Base-by-base conservation (phyloP, 2,329 filamentous ascomycete genomes). In the Ceratocystis huliohia region DNA sequence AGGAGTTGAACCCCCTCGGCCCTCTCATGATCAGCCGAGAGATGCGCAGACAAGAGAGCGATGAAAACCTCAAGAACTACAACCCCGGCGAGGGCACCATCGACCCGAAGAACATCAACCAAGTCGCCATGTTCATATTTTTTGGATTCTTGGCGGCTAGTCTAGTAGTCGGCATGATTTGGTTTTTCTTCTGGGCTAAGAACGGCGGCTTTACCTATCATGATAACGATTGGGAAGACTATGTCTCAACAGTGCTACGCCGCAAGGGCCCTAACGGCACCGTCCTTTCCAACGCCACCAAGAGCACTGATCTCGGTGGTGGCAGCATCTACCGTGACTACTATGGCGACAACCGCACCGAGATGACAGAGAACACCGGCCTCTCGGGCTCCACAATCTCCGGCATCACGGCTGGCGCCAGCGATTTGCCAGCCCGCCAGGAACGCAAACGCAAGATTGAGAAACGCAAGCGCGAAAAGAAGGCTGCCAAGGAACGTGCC, bases 111-210 rank as follows among this genome's bases (percentile, higher is more conserved):
- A 71, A 81, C 67, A 84, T 86, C 75, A 84, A 82, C 76, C 87
- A 87, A 73, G 82, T 81, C 22, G 89, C 85, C 67, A 85, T 96
- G 71, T 89, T 97, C 73, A 87, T 88, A 0, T 79, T 97, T 0
- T 96, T 97, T 74, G 93, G 89, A 10, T 75, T 96, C 20, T 84
- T 97, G 64, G 91, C 89, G 44, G 85, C 86, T 0, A 84, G 78
- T 41, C 88, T 97, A 73, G 88, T 94, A 28, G 68, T 89, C 2
- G 83, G 80, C 0, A 84, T 82, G 28, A 91, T 97, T 73, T 99
- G 94, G 92, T 96, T 99, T 82, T 97, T 99, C 82, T 96, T 96
- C 82, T 95, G 90, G 88, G 93, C 93, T 67, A 93, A 89, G 77
- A 96, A 97, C 72, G 94, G 94, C 69, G 94, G 94, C 15, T 96